Base-by-base conservation (phyloP, 1,284 basidiomycete genomes). In the Earliella scabrosa region DNA sequence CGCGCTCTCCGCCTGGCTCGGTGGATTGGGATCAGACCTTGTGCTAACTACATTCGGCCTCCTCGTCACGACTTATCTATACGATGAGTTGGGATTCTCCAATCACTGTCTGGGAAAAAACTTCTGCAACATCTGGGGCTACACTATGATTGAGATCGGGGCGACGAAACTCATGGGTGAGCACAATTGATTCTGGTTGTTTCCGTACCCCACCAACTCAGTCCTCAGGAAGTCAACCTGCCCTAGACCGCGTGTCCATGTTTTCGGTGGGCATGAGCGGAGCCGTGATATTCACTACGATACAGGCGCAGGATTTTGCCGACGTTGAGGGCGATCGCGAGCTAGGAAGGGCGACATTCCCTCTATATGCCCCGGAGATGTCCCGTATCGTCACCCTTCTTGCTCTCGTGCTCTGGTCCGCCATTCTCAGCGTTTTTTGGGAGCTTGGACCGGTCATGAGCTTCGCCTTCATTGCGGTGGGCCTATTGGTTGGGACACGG, bases 271-370 rank as follows among this genome's bases (percentile, higher is more conserved):
- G 61, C 16, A 56, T 69, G 40, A 71, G 69, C 50, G 66, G 66
- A 18, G 53, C 62, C n/a, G 59, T 73, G 11, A 70, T 73, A 32
- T 65, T 71, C 45, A 73, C 73, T 9, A 75, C 73, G 7, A 69
- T 70, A 32, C 71, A 71, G 50, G 65, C 67, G 14, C 70, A 74
- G 51, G 74, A 75, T 50, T 75, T 75, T 56, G 63, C 69, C 24
- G 74, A 75, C 45, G 65, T 72, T 18, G 67, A 66, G 21, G 74
- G 74, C 8, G 74, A 75, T 51, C 54, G 45, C 21, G 51, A 61
- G 10, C 54, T 68, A 0, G 71, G 71, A 7, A 64, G 74, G 16
- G 49, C 54, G 20, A 75, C 74, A 1, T 63, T 75, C 27, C 73
- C 74, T 0, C 72, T 75, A 24, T 65, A 67, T 36, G 61, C 65